Base-by-base conservation (phyloP, 441 rosid genomes). In the Croton laevigatus region DNA sequence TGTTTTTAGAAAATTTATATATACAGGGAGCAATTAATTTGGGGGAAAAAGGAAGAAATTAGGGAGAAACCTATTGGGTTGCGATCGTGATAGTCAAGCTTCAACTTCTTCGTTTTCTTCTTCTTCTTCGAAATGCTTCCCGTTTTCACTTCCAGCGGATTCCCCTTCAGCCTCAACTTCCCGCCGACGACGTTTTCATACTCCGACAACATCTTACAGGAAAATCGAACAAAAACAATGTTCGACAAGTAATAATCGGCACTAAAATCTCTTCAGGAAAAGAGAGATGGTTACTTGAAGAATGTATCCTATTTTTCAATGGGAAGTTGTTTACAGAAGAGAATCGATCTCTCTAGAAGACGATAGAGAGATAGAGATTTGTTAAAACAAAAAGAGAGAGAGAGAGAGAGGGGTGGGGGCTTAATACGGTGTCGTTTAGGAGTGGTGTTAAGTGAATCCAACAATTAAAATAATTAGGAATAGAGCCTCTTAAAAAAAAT, bases 81-180 rank as follows among this genome's bases (percentile, higher is more conserved):
- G 14, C 11, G 16, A 55, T 55, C 59, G 22, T 11, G 6, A 20
- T 62, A 6, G 23, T 20, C 14, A 20, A 20, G 17, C 59, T 34
- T 8, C 1, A 71, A 80, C 3, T 75, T 77, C 34, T 89, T n/a
- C n/a, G n/a, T n/a, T n/a, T n/a, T 84, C 84, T 87, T 76, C 59
- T 77, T 91, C 81, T 85, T 90, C 87, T 86, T 87, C 77, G 80
- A 84, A 45, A 86, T 77, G 10, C 90, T 91, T 64, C 87, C 91
- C 62, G 86, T 86, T 74, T 82, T 89, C 72, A 89, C 90, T 49
- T 84, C 91, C 55, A 91, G 76, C 19, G 95, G 89, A 55, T 89
- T 89, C n/a, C 97, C 97, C 79, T 91, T 91, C 20, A 91, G 86
- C 85, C 85, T 88, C 57, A 91, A 82, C 81, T 88, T 91, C 71